Base-by-base conservation (phyloP, 805 yeast genomes). In the Kurtzmaniella fragi region DNA sequence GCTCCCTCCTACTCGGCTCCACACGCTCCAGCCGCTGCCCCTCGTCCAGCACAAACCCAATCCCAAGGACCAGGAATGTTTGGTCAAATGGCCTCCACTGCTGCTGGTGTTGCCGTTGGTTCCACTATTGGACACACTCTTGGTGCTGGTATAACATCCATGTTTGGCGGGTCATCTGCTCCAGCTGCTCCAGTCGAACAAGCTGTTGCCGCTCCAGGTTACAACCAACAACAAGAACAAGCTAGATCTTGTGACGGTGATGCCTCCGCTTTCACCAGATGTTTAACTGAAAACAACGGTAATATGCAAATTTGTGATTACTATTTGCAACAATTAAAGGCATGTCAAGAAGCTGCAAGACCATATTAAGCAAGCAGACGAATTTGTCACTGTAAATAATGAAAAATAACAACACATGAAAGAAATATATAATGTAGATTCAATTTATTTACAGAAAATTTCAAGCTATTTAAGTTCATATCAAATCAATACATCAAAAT, bases 61-160 rank as follows among this genome's bases (percentile, higher is more conserved):
- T 44, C 56, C 35, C 75, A 71, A 46, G 67, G 71, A 17, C 97
- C 97, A 35, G 97, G 98, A 54, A 54, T 91, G 60, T 90, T 91
- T 56, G 85, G 91, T 43, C 95, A 93, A 70, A 93, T 93, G 99
- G 98, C 98, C 30, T 75, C 95, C 35, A 93, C 99, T 35, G 99
- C 99, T 40, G 99, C 98, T 36, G 99, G 99, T 81, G 99, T 93
- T 33, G 99, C 98, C 39, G 97, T 93, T 41, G 99, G 99, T 55
- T 87, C 96, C 38, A 83, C 98, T 45, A 82, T 91, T 40, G 99
- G 99, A 46, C 99, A 93, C 75, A 88, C 97, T 31, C 51, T 91
- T 42, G 97, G 97, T 69, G 95, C 95, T 46, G 98, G 98, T 55
- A 70, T 93, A 53, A 81, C 95, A 37, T 75, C 87, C 37, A 67